Conservation (phyloP, 345 rosid species). For the Boechera retrofracta region DNA sequence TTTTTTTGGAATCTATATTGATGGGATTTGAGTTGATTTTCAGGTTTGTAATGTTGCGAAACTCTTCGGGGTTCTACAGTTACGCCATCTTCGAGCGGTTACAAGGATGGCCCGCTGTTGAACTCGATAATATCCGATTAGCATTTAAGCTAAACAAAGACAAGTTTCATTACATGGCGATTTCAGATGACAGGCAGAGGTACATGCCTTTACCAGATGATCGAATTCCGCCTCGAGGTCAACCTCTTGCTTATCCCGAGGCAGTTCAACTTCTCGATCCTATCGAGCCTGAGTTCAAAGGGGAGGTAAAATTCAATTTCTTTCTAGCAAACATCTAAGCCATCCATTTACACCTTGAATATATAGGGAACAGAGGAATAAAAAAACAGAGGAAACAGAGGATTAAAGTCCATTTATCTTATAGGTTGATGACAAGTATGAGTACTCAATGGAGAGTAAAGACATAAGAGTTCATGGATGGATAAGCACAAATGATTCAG, state of each 20-base stretch:
- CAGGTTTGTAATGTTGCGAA: conserved; percentile 80
- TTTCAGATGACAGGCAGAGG: conserved; percentile 83
- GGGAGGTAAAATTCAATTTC: conserved; percentile 60
- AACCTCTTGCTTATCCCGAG: conserved; percentile 74
- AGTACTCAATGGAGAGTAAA: conserved; percentile 69
- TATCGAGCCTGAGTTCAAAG: conserved; percentile 67
- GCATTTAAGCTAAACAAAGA: conserved; percentile 82
- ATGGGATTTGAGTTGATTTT: conserved; percentile 21
- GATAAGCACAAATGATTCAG: conserved; percentile 68
- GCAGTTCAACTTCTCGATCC: conserved; percentile 83
- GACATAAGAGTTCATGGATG: conserved; percentile 82
- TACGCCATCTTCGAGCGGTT: conserved; percentile 77
- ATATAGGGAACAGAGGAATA: not conserved
- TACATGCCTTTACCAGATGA: conserved; percentile 91
- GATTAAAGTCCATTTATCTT: not conserved
- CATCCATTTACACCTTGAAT: conserved; percentile 3
- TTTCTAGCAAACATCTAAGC: not conserved
- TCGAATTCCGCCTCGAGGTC: conserved; percentile 65
- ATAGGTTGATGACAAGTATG: conserved; percentile 96
- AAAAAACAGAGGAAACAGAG: conserved; percentile 34
- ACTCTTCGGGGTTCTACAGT: conserved; percentile 80
- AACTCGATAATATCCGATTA: conserved; percentile 73
- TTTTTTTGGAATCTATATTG: not conserved
- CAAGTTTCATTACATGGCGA: conserved; percentile 86
- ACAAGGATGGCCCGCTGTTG: conserved; percentile 83